These are phyloP conservation scores for Imleria badia DNA, from an alignment of 768 basidiomycete species.

Conservation along the genomic window DNA sequence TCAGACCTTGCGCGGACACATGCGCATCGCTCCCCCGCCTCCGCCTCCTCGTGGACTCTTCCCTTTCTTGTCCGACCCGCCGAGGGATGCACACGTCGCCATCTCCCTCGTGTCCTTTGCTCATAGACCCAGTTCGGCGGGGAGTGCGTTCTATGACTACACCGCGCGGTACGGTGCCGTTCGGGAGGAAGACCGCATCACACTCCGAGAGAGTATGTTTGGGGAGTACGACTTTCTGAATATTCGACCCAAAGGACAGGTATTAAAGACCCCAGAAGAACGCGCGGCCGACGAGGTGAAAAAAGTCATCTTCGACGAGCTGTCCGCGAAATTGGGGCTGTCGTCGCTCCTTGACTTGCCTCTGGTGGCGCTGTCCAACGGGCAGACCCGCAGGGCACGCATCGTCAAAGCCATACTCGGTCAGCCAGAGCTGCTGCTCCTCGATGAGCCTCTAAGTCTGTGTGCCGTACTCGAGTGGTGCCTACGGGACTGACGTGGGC, in stretches of 20 bases:
- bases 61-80: constrained; percentile 56
- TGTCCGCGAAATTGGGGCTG: constrained; percentile 60
- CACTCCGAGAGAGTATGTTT: constrained; percentile 71
- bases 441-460: constrained; percentile 93
- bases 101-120: constrained; percentile 67
- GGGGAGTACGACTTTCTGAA: constrained; percentile 45
- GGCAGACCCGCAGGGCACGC: constrained; percentile 85
- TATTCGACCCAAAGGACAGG: constrained; percentile 21
- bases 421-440: constrained; percentile 69
- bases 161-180: constrained; percentile 90
- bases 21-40: constrained; percentile 63
- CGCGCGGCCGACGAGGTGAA: constrained; percentile 25
- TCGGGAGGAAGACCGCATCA: constrained; percentile 78
- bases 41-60: constrained; percentile 70
- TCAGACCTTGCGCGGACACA: constrained; percentile 70
- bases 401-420: constrained; percentile 75
- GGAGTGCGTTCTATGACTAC: constrained; percentile 87
- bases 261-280: constrained; percentile 23
- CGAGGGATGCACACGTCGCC: constrained; percentile 47
- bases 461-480: neutral
- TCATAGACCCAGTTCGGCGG: constrained; percentile 52
- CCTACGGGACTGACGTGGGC: neutral
- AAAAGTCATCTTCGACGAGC: constrained; percentile 45
- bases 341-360: constrained; percentile 74
- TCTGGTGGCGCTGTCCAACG: constrained; percentile 82